These are phyloP conservation scores for Leucoagaricus sp. DNA, from an alignment of 1,284 basidiomycete genomes.

Conservation along the genomic window DNA sequence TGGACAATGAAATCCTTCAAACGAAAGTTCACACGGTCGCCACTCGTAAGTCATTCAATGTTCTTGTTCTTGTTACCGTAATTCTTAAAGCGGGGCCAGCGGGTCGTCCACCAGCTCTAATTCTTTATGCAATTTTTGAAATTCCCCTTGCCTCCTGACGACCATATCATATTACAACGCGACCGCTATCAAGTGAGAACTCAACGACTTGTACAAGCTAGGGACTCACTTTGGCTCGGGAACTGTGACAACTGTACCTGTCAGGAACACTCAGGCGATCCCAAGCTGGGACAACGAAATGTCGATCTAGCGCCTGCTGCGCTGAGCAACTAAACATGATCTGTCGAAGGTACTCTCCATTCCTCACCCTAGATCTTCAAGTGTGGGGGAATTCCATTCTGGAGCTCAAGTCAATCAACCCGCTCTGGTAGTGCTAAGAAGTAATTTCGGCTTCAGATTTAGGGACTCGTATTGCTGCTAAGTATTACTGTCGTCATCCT, in stretches of 20 bases:
- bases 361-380: slow-evolving; percentile 1
- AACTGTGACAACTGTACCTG: neutral
- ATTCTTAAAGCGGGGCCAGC: neutral
- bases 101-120: neutral
- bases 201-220: neutral
- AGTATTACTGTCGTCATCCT: neutral
- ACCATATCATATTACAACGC: neutral
- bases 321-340: neutral
- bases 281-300: neutral
- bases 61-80: neutral
- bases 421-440: too few species aligned
- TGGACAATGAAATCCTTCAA: neutral
- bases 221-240: neutral
- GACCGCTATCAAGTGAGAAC: neutral
- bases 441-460: neutral
- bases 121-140: neutral
- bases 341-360: neutral
- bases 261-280: neutral
- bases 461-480: neutral
- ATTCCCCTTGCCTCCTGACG: neutral
- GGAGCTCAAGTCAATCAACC: too few species aligned
- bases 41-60: neutral
- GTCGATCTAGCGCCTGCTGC: neutral
- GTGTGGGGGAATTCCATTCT: neutral
- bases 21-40: neutral